Conservation (phyloP, 257 asterid genomes). For the Ophiorrhiza pumila region DNA sequence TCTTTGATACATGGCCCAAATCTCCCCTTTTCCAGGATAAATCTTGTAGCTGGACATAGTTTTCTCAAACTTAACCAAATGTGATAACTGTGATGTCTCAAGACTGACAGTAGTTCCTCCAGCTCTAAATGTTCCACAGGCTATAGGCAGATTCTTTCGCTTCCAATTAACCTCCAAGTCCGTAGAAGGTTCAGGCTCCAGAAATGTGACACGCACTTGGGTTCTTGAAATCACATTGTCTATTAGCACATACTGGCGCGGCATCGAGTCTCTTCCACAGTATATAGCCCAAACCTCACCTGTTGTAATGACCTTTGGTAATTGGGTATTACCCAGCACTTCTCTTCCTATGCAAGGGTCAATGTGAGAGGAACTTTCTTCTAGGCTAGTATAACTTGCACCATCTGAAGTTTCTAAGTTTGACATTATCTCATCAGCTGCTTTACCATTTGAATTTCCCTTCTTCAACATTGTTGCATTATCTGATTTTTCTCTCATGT, state of each 20-base stretch:
- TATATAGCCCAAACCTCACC: conserved; percentile 25
- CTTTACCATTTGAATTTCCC: background rate
- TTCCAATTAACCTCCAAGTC: conserved; percentile 12
- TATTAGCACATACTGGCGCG: conserved; percentile 20
- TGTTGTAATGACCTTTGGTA: background rate
- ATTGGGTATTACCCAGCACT: background rate
- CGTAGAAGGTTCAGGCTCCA: conserved; percentile 9
- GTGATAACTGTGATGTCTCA: conserved; percentile 16
- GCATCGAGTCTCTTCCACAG: conserved; percentile 16
- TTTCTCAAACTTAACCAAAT: conserved; percentile 13
- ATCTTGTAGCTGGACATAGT: conserved; percentile 8
- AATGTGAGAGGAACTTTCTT: background rate
- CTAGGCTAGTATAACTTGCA: background rate
- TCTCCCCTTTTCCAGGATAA: conserved; percentile 28
- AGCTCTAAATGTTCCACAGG: conserved; percentile 17
- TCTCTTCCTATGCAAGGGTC: background rate
- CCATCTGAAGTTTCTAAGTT: background rate
- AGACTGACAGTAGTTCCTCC: conserved; percentile 12
- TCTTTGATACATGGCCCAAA: conserved; percentile 25
- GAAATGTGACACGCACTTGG: background rate
- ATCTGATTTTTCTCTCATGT: conserved; percentile 1
- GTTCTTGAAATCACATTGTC: conserved; percentile 9
- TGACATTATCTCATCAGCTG: background rate
- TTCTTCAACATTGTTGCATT: background rate
- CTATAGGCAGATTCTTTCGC: conserved; percentile 10